Base-by-base conservation (phyloP, 768 basidiomycete species). In the Suillus sp. region DNA sequence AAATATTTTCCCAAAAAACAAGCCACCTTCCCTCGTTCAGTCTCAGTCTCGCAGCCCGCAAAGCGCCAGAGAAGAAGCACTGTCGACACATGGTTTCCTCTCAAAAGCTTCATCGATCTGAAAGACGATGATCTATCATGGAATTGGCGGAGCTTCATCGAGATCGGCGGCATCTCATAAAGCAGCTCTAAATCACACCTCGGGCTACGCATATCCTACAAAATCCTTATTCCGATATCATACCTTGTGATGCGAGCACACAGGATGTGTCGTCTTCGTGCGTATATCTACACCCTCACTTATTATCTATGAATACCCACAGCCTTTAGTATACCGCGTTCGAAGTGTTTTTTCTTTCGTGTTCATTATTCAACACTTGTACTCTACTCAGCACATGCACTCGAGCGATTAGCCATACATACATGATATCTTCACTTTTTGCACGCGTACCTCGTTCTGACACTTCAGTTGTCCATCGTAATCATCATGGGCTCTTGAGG, bases 101-200 rank as follows among this genome's bases (percentile, higher is more conserved):
- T 88, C 53, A 81, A 80, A 65, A 87, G 86, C 66, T 89, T 89
- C 73, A 88, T 89, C 61, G 87, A 89, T 69, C 75, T 89, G 57
- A 80, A 79, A 62, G 84, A 85, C 40, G 81, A 83, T 30, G 76
- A 80, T 34, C 64, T 69, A n/a, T 71, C 77, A 4, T 83, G 85
- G 77, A 79, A 79, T 60, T 89, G 86, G 87, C 77, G 86, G 66
- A 86, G 85, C 73, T 85, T 89, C 70, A 83, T 89, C 68, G 83
- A 89, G 71, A 81, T 89, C 18, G 77, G 80, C 16, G 77, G 74
- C 18, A 68, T 75, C 42, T 16, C 69, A 62, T 73, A 60, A 54
- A 37, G 5, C 34, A 6, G 14, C 42, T 32, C 13, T 30, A 38
- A 1, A 35, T 22, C 30, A n/a, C 16, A 30, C 43, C 2, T 48